Conservation (phyloP, 2,329 filamentous ascomycete genomes). For the Claviceps spartinae region DNA sequence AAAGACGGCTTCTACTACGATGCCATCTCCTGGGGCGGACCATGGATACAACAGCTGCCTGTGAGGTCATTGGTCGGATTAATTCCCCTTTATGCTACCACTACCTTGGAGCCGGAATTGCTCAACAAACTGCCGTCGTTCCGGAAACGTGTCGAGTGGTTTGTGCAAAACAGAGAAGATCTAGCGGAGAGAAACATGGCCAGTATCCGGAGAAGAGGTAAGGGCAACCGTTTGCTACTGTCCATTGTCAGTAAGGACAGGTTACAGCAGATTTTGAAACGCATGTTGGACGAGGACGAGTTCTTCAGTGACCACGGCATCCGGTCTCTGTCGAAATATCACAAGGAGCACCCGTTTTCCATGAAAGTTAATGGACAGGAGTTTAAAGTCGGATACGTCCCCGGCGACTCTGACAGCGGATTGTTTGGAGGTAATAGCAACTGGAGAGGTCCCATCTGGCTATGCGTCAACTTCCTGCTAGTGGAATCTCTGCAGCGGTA, state of each 20-base stretch:
- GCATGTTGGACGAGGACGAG: conserved; percentile 89
- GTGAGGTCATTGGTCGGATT: conserved; percentile 85
- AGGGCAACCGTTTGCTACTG: conserved; percentile 75
- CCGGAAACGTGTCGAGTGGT: conserved; percentile 89
- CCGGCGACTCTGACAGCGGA: conserved; percentile 91
- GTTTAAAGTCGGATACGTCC: conserved; percentile 79
- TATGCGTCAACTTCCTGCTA: conserved; percentile 89
- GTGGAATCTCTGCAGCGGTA: conserved; percentile 91
- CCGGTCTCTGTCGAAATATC: conserved; percentile 79
- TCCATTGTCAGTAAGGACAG: conserved; percentile 88
- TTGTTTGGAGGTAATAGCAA: conserved; percentile 97
- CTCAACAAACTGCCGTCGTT: conserved; percentile 85
- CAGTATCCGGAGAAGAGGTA: conserved; percentile 79
- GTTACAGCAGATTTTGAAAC: conserved; percentile 74
- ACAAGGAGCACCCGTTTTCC: conserved; percentile 78
- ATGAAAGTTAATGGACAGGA: conserved; percentile 92
- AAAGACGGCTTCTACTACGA: conserved; percentile 98
- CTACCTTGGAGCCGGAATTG: conserved; percentile 86
- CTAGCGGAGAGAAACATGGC: conserved; percentile 89
- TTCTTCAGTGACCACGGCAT: conserved; percentile 87
- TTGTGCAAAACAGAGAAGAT: conserved; percentile 75
- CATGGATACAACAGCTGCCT: conserved; percentile 83
- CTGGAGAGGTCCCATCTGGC: conserved; percentile 92
- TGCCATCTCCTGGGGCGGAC: conserved; percentile 90
- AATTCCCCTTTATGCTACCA: conserved; percentile 83